Conservation (phyloP, 371 early-diverging fungal species). For the Mortierella sp. region DNA sequence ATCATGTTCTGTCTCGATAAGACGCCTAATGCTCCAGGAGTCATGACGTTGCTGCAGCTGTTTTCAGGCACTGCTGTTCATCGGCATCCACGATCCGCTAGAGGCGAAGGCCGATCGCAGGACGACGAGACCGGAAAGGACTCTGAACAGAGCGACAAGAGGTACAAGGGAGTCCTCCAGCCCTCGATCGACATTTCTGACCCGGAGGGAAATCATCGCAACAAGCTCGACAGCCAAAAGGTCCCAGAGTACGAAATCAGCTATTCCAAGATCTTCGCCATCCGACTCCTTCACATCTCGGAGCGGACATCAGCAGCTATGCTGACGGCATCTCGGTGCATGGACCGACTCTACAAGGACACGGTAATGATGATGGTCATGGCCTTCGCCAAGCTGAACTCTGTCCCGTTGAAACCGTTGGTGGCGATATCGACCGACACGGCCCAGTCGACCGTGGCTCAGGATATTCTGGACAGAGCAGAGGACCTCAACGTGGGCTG, state of each 20-base stretch:
- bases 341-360: conserved; percentile 52
- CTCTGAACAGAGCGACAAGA: not conserved
- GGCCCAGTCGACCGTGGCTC: conserved; percentile 30
- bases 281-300: conserved; percentile 42
- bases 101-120: not conserved
- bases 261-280: conserved; percentile 37
- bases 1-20: conserved; percentile 53
- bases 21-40: conserved; percentile 46
- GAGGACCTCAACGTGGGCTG: conserved; percentile 39
- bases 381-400: conserved; percentile 50
- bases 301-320: conserved; percentile 48
- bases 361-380: conserved; percentile 56
- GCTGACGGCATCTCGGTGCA: conserved; percentile 52
- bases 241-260: conserved; percentile 20
- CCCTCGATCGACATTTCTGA: conserved; percentile 51
- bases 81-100: not conserved
- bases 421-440: conserved; percentile 39
- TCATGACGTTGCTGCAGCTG: conserved; percentile 48
- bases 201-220: conserved; percentile 17
- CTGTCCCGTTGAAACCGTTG: conserved; percentile 40
- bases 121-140: not conserved
- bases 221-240: not conserved
- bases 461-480: conserved; percentile 44
- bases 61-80: conserved; percentile 31
- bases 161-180: conserved; percentile 21